Conservation (phyloP, 1,284 basidiomycete species). For the Malassezia psittaci region DNA sequence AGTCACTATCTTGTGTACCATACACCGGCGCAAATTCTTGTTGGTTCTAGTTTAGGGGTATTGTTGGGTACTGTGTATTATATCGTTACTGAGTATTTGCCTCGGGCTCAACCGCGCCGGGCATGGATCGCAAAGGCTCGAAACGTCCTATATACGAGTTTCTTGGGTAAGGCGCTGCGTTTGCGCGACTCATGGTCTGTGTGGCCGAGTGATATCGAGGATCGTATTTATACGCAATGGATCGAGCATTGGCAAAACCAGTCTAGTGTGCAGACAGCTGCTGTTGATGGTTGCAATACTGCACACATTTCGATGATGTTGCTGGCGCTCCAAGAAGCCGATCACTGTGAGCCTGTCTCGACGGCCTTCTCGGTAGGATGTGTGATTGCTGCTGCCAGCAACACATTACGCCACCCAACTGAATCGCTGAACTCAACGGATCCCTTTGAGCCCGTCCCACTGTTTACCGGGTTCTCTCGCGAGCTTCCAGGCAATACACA, state of each 20-base stretch:
- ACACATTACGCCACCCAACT: neutral
- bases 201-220: constrained; percentile 62
- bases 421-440: neutral
- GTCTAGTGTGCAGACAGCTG: constrained; percentile 18
- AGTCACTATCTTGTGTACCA: constrained; percentile 68
- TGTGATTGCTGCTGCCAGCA: constrained; percentile 56
- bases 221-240: constrained; percentile 61
- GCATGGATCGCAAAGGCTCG: neutral
- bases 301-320: constrained; percentile 53
- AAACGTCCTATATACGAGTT: neutral
- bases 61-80: constrained; percentile 57
- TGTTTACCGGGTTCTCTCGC: constrained; percentile 78
- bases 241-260: constrained; percentile 38
- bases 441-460: constrained; percentile 41
- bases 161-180: constrained; percentile 54
- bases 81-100: constrained; percentile 56
- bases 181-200: constrained; percentile 70
- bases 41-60: constrained; percentile 63
- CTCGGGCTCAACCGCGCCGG: constrained; percentile 36
- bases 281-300: constrained; percentile 12
- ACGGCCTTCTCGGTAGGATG: constrained; percentile 94
- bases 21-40: constrained; percentile 60
- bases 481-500: constrained; percentile 89
- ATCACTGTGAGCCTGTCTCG: constrained; percentile 60
- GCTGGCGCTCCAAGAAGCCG: constrained; percentile 63